Conservation (phyloP, 1,139 yeast genomes). For the Taphrina pruni region DNA sequence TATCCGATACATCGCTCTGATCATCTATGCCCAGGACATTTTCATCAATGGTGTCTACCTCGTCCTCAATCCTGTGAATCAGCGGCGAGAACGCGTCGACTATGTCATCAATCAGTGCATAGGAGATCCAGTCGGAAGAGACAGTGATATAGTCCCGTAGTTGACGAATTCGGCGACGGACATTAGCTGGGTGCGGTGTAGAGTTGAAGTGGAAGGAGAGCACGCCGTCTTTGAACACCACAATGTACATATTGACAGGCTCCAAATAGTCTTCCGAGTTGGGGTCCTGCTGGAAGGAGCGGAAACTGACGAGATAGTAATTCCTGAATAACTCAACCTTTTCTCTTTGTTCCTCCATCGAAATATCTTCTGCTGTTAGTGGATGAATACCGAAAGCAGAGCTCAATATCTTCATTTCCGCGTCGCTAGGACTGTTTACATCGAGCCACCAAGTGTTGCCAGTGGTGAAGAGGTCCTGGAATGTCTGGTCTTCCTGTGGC, state of each 20-base stretch:
- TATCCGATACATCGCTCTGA: constrained; percentile 51
- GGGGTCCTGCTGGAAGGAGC: constrained; percentile 76
- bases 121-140: constrained; percentile 94
- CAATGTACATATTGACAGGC: constrained; percentile 89
- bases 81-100: constrained; percentile 97
- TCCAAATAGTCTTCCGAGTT: constrained; percentile 67
- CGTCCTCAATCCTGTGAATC: constrained; percentile 91
- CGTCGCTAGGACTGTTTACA: constrained; percentile 90
- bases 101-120: constrained; percentile 93
- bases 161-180: constrained; percentile 86
- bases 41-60: constrained; percentile 89
- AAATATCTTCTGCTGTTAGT: constrained; percentile 92
- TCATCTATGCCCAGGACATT: constrained; percentile 72
- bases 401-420: constrained; percentile 90
- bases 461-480: constrained; percentile 58
- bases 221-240: constrained; percentile 89
- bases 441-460: constrained; percentile 70
- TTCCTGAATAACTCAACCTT: constrained; percentile 90
- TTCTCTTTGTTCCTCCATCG: constrained; percentile 90
- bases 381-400: constrained; percentile 96
- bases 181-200: constrained; percentile 95
- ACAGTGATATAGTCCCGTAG: constrained; percentile 86
- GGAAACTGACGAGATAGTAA: constrained; percentile 89
- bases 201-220: constrained; percentile 92
- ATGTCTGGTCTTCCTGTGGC: constrained; percentile 57